Conservation (phyloP, 768 basidiomycete species). For the Aureoboletus auriporus region DNA sequence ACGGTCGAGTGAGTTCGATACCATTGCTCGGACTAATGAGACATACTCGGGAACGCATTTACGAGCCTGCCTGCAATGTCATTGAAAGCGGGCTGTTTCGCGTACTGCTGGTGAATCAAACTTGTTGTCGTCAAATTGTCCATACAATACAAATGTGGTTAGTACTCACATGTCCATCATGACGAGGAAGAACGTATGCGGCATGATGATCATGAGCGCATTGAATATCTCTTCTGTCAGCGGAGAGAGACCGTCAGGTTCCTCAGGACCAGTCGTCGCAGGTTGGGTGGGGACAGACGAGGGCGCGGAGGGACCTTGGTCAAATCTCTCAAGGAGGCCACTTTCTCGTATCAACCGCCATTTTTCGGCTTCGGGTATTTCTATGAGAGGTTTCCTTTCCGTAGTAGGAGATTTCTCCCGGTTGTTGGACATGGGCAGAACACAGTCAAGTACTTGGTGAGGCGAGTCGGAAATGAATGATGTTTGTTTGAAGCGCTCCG, state of each 20-base stretch:
- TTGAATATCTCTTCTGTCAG: constrained; percentile 70
- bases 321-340: constrained; percentile 47
- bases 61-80: constrained; percentile 55
- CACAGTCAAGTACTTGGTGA: neutral
- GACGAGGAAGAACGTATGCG: constrained; percentile 68
- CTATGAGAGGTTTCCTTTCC: constrained; percentile 26
- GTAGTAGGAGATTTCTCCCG: constrained; percentile 16
- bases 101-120: constrained; percentile 77
- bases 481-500: neutral
- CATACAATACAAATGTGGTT: neutral
- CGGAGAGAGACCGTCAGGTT: constrained; percentile 35
- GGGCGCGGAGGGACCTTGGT: constrained; percentile 1
- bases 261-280: constrained; percentile 5
- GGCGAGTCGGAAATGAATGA: no score
- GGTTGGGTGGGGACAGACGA: neutral
- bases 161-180: constrained; percentile 80
- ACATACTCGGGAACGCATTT: constrained; percentile 70
- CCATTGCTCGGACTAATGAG: neutral
- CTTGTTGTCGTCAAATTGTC: constrained; percentile 33
- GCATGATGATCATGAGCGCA: constrained; percentile 60
- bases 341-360: constrained; percentile 70
- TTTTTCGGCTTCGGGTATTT: constrained; percentile 73
- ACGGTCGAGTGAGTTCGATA: constrained; percentile 2
- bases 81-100: constrained; percentile 47
- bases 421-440: constrained; percentile 26